Percentiles rank a stretch among this genome's conserved stretches.
These are phyloP conservation scores for Patellifolia procumbens DNA, from an alignment of 179 eudicot genomes.

Conservation along the genomic window DNA sequence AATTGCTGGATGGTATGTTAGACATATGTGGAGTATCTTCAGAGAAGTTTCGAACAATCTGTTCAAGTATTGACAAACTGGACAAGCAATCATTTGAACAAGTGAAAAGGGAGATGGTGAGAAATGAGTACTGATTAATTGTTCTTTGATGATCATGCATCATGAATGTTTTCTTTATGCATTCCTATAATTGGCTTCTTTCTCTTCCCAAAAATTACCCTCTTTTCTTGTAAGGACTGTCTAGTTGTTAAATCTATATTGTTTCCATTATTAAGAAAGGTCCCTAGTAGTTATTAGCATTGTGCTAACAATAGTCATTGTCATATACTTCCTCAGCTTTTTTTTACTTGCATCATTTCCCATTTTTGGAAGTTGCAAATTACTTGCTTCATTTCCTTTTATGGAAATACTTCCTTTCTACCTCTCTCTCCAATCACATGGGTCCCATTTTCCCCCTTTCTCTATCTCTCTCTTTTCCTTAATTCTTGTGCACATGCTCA, in stretches of 20 bases:
- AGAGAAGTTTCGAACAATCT: conserved; percentile 84
- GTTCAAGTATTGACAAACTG: conserved; percentile 96
- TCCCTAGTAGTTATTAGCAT: neutral
- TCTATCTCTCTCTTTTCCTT: too few species aligned
- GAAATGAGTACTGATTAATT: conserved; percentile 12
- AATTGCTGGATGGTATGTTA: conserved; percentile 91
- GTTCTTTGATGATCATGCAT: neutral
- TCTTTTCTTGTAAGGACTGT: conserved; percentile 1
- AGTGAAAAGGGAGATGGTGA: conserved; percentile 84
- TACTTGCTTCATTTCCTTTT: too few species aligned
- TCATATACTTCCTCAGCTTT: neutral
- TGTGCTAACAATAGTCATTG: neutral
- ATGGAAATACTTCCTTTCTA: too few species aligned
- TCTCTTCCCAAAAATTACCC: neutral
- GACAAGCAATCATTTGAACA: conserved; percentile 95
- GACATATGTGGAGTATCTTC: conserved; percentile 92
- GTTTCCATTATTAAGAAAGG: neutral
- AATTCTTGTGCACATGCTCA: too few species aligned
- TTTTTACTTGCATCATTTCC: too few species aligned
- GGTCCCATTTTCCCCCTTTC: too few species aligned
- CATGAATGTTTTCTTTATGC: neutral
- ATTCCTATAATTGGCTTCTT: neutral
- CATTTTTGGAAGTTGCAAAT: too few species aligned
- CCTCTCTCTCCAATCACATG: too few species aligned
- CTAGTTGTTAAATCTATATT: neutral